phyloP scores from a whole-genome alignment of 139 green algal species.

The Mesotaenium endlicherianum region DNA sequence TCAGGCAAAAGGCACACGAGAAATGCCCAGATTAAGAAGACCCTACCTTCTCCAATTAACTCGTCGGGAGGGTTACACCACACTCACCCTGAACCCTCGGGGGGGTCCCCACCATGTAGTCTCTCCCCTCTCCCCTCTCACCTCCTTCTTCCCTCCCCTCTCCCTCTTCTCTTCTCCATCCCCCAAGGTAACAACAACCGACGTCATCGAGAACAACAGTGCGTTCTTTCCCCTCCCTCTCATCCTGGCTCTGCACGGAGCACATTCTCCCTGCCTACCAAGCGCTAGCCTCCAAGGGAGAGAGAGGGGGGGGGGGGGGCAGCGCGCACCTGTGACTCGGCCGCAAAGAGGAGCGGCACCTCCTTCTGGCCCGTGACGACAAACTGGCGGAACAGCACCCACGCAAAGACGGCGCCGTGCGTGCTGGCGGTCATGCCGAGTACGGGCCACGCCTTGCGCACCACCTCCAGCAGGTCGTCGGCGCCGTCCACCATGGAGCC shows the following conservation, averaged over 20 bases:
- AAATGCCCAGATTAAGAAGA: too few relatives aligned
- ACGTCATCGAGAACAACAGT: too few relatives aligned
- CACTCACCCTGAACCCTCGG: too few relatives aligned
- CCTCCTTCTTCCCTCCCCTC: background rate
- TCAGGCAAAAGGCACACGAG: too few relatives aligned
- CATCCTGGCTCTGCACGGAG: background rate
- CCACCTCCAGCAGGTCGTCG: constrained; percentile 43
- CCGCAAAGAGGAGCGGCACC: constrained; percentile 4
- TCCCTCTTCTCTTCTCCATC: background rate
- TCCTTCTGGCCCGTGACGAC: constrained; percentile 32
- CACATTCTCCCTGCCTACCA: background rate
- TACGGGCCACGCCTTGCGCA: constrained; percentile 21
- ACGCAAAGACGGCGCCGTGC: constrained; percentile 30
- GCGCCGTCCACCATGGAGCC: constrained; percentile 17
- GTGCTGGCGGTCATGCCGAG: constrained; percentile 28
- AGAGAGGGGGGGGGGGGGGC: too few relatives aligned
- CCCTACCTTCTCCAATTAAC: too few relatives aligned
- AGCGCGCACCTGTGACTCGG: constrained; percentile 20
- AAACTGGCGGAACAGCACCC: constrained; percentile 45
- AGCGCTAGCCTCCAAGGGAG: background rate
- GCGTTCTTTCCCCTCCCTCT: too few relatives aligned
- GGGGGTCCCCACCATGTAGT: too few relatives aligned
- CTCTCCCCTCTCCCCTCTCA: background rate
- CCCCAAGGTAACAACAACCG: too few relatives aligned
- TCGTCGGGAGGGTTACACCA: too few relatives aligned